Evolutionary conservation across 2,329 filamentous ascomycete genomes (phyloP).

Genomic region (Elsinoe necatrix): DNA sequence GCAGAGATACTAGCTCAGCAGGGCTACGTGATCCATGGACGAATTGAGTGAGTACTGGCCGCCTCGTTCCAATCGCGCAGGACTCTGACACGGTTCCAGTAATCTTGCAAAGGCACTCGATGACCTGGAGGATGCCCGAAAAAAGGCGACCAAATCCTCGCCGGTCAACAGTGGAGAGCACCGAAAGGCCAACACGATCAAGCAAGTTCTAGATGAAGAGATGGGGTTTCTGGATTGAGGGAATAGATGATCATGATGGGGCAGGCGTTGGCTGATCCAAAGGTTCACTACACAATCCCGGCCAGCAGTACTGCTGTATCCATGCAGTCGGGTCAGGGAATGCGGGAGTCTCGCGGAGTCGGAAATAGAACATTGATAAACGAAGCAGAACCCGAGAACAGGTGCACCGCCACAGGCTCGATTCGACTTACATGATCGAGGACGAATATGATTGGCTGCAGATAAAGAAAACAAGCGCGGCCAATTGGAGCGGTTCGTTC

Average conservation of each 20-base stretch:
- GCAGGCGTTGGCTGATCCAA: neutral
- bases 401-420: conserved; percentile 13
- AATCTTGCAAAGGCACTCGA: conserved; percentile 40
- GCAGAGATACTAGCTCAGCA: conserved; percentile 65
- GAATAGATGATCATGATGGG: neutral
- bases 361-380: neutral
- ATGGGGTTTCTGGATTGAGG: conserved; percentile 47
- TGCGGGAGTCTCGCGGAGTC: neutral
- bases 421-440: conserved; percentile 9
- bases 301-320: neutral
- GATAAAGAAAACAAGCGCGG: conserved; percentile 10
- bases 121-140: conserved; percentile 41
- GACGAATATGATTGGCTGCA: conserved; percentile 6
- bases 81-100: conserved; percentile 25
- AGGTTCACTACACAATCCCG: neutral
- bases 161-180: conserved; percentile 40
- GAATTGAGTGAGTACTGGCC: conserved; percentile 48
- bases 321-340: neutral
- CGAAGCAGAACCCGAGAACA: neutral
- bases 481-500: neutral
- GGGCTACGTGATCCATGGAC: conserved; percentile 67
- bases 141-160: conserved; percentile 41
- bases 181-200: conserved; percentile 37
- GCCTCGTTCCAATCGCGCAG: neutral
- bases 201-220: conserved; percentile 49